Evolutionary conservation across 2,329 filamentous ascomycete species (phyloP), one percentile per base, ranked within the genome.

Genomic region (Fusarium pininemorale): DNA sequence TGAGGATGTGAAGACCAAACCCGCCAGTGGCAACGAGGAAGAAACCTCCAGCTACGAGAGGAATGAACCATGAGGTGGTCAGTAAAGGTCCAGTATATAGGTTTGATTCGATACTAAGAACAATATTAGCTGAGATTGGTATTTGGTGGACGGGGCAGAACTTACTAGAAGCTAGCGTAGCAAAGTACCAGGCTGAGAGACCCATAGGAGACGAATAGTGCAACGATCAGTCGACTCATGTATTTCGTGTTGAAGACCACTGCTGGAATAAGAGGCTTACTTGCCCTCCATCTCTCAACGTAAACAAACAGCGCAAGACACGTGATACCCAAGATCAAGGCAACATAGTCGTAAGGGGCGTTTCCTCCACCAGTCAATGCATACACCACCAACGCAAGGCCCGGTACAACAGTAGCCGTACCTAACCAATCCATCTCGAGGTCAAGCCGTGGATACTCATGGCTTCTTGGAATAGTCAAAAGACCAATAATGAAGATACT

Each of bases 351-450:
- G 6, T 90, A 79, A 0, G 90, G 88, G 0, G 92, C 92, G 79
- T 94, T 90, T 0, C 90, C 88, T 13, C 90, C 91, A 54, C 94
- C 91, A 0, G 93, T 95, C 58, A 96, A 88, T 0, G 93, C 92
- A 76, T 91, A 96, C 1, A 94, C 91, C 72, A 94, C 85, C 32
- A 96, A 85, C 5, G 93, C 85, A 18, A 95, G 81, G 0, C 91
- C 93, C 0, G 87, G 86, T 0, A 93, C 86, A 22, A 92, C 91
- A 20, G 91, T 87, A 6, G 81, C 78, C 4, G 88, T 82, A 0
- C 93, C 93, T 64, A 86, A 83, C 88, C 90, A 94, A 79, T 95
- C 93, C 92, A 95, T 94, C 38, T 73, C 73, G 13, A 82, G 63
- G 4, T 50, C 55, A 4, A 74, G 63, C 22, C 79, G 74, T 3